Conservation (phyloP, 352 stramenopile genomes). For the Globisporangium iwayamae region DNA sequence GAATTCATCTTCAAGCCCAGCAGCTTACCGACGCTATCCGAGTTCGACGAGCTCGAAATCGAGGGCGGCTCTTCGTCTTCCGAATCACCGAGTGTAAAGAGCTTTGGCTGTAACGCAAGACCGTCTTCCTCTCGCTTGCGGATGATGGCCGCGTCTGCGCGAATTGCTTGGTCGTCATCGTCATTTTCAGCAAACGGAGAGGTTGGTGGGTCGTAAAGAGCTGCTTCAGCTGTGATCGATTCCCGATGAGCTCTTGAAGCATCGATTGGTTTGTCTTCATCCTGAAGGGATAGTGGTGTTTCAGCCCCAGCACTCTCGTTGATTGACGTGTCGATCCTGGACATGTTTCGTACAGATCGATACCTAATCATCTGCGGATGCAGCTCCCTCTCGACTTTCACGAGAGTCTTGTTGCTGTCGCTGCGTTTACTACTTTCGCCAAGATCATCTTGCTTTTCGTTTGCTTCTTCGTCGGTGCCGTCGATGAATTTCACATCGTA, state of each 20-base stretch:
- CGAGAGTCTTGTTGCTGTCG: too few relatives aligned
- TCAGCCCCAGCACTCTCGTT: neutral
- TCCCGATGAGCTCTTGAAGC: neutral
- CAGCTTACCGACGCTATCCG: neutral
- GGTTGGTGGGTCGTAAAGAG: conserved; percentile 1
- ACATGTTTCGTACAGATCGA: neutral
- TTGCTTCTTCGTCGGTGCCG: too few relatives aligned
- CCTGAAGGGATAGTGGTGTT: neutral
- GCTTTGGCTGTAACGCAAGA: neutral
- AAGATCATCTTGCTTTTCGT: neutral
- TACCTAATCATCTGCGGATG: conserved; percentile 1
- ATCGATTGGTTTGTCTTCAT: neutral
- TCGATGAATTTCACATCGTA: conserved; percentile 20
- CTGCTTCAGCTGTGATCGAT: neutral
- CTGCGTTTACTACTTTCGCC: too few relatives aligned
- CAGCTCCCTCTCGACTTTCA: conserved; percentile 1
- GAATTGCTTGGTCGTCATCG: conserved; percentile 10
- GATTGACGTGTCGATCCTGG: neutral
- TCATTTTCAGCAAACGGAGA: conserved; percentile 2
- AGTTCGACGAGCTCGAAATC: neutral
- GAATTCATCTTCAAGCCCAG: neutral
- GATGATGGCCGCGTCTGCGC: conserved; percentile 11
- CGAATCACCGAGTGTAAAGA: neutral
- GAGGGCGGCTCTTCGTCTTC: conserved; percentile 3
- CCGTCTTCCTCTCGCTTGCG: conserved; percentile 1